Base-by-base conservation (phyloP, 1,284 basidiomycete genomes). In the Leccinum pseudoinsigne region DNA sequence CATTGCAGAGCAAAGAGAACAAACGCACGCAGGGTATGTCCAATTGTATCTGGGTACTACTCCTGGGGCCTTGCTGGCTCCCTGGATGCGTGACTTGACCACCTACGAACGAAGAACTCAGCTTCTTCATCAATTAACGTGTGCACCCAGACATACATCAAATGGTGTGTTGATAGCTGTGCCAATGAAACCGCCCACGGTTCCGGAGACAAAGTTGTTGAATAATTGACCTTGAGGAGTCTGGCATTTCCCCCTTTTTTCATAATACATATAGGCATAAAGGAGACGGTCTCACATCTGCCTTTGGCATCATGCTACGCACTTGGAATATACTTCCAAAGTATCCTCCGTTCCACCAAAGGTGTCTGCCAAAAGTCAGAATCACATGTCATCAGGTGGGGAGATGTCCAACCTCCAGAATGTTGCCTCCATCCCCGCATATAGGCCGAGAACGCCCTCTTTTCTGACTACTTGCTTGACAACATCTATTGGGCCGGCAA, bases 81-180 rank as follows among this genome's bases (percentile, higher is more conserved):
- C 91, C 78, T 97, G 95, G 60, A 99, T 95, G 61, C 97, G 89
- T 23, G 94, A 96, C 80, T 99, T 99, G 68, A 98, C 94, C 64
- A 99, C 94, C 84, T 69, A 64, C 58, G 23, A 63, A 54, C 58
- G 26, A 63, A 53, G 2, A 55, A 45, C 57, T 61, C 21, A 58
- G 38, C 11, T 45, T 34, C 16, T 50, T 38, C n/a, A 60, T 45
- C n/a, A 21, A 38, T 54, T 21, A 23, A 55, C 16, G 36, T 34
- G 34, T 50, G 50, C 45, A 38, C 16, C n/a, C 1, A 28, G 61
- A 72, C 82, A 72, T 71, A 84, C 86, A 74, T 88, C 86, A 66
- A 88, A 88, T 60, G 91, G 93, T 12, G 92, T 94, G 76, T 94
- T 94, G 54, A 94, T 59, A 4, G 82, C 80, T 4, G 91, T 93